Evolutionary conservation across 75 land plant genomes (phyloP), one percentile per base, ranked within the genome.

Genomic region (Gnetum montanum): DNA sequence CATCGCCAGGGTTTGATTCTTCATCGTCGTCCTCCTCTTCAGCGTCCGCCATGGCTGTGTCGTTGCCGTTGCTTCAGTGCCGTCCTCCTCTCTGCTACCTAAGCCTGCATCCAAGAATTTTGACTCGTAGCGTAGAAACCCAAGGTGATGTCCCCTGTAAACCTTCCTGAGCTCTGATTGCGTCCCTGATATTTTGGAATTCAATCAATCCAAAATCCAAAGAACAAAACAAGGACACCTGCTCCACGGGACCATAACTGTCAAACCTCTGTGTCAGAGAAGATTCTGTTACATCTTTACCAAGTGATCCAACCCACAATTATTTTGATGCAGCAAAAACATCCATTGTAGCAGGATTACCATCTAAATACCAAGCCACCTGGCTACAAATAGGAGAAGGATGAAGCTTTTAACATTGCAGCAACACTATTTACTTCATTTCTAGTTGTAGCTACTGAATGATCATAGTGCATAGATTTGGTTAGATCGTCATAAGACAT

Each of bases 251-350:
- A 40, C 90, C 98, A 88, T 77, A 86, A 36, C 71, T 82, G 58
- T 85, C 96, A 71, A 90, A 75, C 43, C 80, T 71, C 50, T 46
- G 67, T 54, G 78, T 74, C 29, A 94, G 37, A 27, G 56, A 59
- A 34, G 58, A 59, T 62, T 89, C 96, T 53, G 82, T 72, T 8
- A 67, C 82, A 60, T 71, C 77, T 43, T 64, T 69, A 27, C 75
- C 75, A 31, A 80, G 55, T 43, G 78, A 80, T 16, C 87, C 83
- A 46, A 94, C 46, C 96, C 81, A 94, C 0, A 94, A 76, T 31
- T 78, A 76, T 38, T 78, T 73, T 40, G 96, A 85, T 64, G 98
- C 95, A 36, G 85, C 68, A 56, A 70, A 79, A 26, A 94, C 74
- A 67, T 77, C 85, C 82, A 84, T 75, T 31, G 91, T 70, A 34